A percentile compares a stretch with the other conserved stretches of the same genome.
These are phyloP conservation scores for Tremellales sp. DNA, from an alignment of 1,284 basidiomycete species.

Conservation along the genomic window DNA sequence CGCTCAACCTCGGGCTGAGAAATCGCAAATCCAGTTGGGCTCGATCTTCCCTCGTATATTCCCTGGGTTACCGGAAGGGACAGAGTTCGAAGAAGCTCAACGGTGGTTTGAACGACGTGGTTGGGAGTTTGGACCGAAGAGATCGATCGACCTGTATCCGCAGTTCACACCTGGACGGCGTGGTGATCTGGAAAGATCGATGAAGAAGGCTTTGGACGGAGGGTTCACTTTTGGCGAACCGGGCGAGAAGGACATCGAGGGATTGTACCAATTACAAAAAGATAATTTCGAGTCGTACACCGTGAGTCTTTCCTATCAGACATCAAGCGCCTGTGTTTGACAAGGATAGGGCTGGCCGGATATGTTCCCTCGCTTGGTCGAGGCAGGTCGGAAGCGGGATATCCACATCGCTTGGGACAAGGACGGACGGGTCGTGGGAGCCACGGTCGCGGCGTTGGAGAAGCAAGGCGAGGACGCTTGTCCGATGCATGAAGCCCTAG, in stretches of 20 bases:
- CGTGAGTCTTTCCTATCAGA: slow-evolving; percentile 11
- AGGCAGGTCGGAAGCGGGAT: slow-evolving; percentile 9
- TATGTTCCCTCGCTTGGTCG: slow-evolving; percentile 14
- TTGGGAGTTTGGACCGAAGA: slow-evolving; percentile 5
- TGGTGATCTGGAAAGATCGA: slow-evolving; percentile 7
- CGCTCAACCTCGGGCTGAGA: slow-evolving; percentile 6
- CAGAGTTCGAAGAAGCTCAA: slow-evolving; percentile 6
- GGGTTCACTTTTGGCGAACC: slow-evolving; percentile 16
- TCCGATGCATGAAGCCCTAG: slow-evolving; percentile 7
- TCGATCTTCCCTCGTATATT: slow-evolving; percentile 24
- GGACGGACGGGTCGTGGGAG: slow-evolving; percentile 16
- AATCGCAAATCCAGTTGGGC: slow-evolving; percentile 20
- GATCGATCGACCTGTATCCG: slow-evolving; percentile 10
- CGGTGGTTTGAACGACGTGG: slow-evolving; percentile 14
- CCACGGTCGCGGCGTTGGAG: slow-evolving; percentile 14
- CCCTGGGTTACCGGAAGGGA: slow-evolving; percentile 19
- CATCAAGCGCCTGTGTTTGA: not conserved
- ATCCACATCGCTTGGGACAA: slow-evolving; percentile 11
- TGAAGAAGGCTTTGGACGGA: slow-evolving; percentile 2
- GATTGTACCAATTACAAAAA: slow-evolving; percentile 15
- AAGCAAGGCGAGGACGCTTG: not conserved
- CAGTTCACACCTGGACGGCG: not conserved
- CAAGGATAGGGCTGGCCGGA: slow-evolving; percentile 25
- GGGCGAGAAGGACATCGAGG: slow-evolving; percentile 4
- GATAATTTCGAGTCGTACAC: slow-evolving; percentile 16